phyloP scores from a whole-genome alignment of 2,329 filamentous ascomycete species.

The Ophiocordyceps robertsii region DNA sequence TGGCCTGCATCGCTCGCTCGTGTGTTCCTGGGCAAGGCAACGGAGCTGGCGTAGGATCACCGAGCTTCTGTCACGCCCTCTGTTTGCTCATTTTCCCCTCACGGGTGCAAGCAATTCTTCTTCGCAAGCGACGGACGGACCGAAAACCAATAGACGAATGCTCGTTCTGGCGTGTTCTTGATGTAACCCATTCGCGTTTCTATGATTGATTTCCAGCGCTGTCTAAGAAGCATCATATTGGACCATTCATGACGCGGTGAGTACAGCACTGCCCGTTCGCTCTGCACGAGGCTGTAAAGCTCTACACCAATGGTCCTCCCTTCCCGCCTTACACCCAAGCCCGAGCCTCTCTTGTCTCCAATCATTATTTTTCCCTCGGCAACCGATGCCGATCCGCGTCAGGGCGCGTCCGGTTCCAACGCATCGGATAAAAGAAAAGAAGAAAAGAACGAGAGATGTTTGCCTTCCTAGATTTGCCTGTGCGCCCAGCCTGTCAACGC shows the following conservation, averaged over 20 bases:
- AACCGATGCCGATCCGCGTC: slow-evolving; percentile 11
- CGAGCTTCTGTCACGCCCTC: too few species aligned
- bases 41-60: too few species aligned
- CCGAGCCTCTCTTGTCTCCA: slow-evolving; percentile 8
- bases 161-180: too few species aligned
- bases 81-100: too few species aligned
- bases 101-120: too few species aligned
- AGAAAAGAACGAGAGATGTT: slow-evolving; percentile 5
- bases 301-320: slow-evolving; percentile 17
- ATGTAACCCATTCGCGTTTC: neutral
- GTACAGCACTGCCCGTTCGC: slow-evolving; percentile 19
- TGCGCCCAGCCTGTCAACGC: slow-evolving; percentile 16
- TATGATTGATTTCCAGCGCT: slow-evolving; percentile 13
- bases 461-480: slow-evolving; percentile 16
- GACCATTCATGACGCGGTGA: slow-evolving; percentile 22
- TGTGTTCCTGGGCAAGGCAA: neutral
- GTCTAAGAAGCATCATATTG: slow-evolving; percentile 29
- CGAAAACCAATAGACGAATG: too few species aligned
- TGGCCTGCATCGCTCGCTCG: neutral
- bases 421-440: slow-evolving; percentile 7
- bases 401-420: slow-evolving; percentile 9
- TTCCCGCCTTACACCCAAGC: slow-evolving; percentile 13
- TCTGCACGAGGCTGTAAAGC: slow-evolving; percentile 24
- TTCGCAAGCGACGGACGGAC: too few species aligned
- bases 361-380: slow-evolving; percentile 6